Evolutionary conservation across 2,329 filamentous ascomycete genomes (phyloP).

Genomic region (Fusarium liriodendri): DNA sequence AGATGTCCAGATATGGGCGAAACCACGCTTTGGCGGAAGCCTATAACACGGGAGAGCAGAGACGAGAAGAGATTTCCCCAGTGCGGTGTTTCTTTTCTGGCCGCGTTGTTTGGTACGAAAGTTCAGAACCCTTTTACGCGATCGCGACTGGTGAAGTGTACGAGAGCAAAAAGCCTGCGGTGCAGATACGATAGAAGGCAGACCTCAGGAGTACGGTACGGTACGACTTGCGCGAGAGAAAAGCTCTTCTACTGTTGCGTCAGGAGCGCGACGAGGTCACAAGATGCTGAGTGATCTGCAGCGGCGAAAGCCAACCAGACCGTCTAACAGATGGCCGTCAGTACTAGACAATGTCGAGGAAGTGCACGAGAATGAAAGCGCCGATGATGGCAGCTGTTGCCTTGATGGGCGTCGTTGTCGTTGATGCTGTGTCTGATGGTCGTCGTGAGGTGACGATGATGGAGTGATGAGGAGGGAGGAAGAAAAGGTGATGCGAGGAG

Average conservation of each 20-base stretch:
- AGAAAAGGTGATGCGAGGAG: slow-evolving; percentile 24
- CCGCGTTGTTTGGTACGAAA: slow-evolving; percentile 39
- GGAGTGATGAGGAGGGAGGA: slow-evolving; percentile 24
- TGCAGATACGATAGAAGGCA: slow-evolving; percentile 42
- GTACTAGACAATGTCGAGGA: slow-evolving; percentile 25
- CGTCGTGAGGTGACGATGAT: slow-evolving; percentile 35
- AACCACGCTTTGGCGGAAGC: slow-evolving; percentile 18
- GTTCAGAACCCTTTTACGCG: slow-evolving; percentile 42
- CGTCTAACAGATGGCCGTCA: slow-evolving; percentile 31
- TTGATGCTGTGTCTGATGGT: slow-evolving; percentile 22
- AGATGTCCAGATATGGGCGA: slow-evolving; percentile 24
- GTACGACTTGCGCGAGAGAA: slow-evolving; percentile 41
- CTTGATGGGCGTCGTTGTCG: slow-evolving; percentile 31
- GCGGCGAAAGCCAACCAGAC: slow-evolving; percentile 28
- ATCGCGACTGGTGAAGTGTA: slow-evolving; percentile 42
- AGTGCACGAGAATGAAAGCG: slow-evolving; percentile 26
- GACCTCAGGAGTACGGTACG: slow-evolving; percentile 42
- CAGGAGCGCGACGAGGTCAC: slow-evolving; percentile 43
- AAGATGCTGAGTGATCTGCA: slow-evolving; percentile 30
- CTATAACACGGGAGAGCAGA: slow-evolving; percentile 35
- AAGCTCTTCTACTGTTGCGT: slow-evolving; percentile 46
- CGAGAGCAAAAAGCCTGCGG: slow-evolving; percentile 32
- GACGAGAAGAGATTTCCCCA: slow-evolving; percentile 10
- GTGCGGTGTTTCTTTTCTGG: slow-evolving; percentile 27
- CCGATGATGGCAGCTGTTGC: slow-evolving; percentile 15